phyloP scores from a whole-genome alignment of 306 rosid genomes.

The Aeschynomene evenia region DNA sequence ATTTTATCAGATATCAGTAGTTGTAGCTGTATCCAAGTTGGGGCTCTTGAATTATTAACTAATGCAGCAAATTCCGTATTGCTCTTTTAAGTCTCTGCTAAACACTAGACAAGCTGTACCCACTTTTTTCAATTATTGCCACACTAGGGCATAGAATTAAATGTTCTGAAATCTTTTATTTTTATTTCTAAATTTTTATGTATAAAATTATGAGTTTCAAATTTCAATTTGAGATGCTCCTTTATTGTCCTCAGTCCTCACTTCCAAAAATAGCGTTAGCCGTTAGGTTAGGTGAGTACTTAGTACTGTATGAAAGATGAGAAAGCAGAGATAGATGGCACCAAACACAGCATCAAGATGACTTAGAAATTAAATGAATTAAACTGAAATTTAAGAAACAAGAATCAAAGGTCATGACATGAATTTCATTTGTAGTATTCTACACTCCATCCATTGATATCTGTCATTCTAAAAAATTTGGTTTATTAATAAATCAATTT shows the following conservation, averaged over 20 bases:
- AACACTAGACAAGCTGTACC: neutral
- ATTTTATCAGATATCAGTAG: neutral
- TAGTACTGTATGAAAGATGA: neutral
- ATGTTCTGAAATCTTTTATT: neutral
- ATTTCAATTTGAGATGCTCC: neutral
- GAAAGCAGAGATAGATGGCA: neutral
- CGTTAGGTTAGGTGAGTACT: no score
- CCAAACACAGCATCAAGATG: neutral
- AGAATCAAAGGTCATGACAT: neutral
- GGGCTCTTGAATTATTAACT: neutral
- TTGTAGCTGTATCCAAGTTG: neutral
- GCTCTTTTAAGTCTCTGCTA: neutral
- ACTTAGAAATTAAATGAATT: neutral
- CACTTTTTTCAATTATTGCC: neutral
- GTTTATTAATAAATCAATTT: no score
- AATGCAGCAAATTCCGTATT: neutral
- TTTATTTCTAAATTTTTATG: neutral
- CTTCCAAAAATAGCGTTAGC: neutral
- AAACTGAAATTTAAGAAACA: neutral
- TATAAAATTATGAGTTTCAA: neutral
- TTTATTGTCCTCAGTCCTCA: neutral
- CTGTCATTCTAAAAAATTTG: no score
- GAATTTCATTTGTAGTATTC: neutral
- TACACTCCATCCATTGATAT: neutral
- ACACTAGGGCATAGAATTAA: slow-evolving; percentile 10